Evolutionary conservation across 2,329 filamentous ascomycete species (phyloP), one percentile per base, ranked within the genome.

Genomic region (Claviceps cyperi): DNA sequence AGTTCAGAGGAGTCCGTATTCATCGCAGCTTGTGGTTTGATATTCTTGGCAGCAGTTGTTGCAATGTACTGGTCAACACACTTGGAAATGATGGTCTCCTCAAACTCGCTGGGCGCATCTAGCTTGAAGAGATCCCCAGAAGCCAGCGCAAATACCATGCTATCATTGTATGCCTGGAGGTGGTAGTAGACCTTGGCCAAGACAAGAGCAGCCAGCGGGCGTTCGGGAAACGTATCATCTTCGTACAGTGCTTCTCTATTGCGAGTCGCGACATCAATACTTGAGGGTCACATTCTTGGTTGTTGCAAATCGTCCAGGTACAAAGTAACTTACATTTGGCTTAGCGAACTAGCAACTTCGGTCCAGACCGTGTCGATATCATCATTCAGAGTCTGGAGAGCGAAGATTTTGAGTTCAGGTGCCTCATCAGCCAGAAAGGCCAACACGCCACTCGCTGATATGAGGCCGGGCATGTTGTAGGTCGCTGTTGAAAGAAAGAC

Each of bases 101-200:
- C 92, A 63, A 95, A 98, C 72, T 98, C 92, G 68, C 88, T 86
- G 48, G 86, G 84, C 50, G 83, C 78, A 62, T 96, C 86, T 57
- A 97, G 79, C 71, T 94, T 87, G 75, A 98, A 96, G 47, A 95
- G 81, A 64, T 96, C 87, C 53, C 92, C 92, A 22, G 92, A 90
- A 52, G 89, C 90, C 44, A 98, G 80, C 55, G 92, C 92, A 68
- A 98, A 97, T 48, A 87, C 86, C 91, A 98, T 97, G 69, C 91
- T 96, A 73, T 98, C 92, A 65, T 96, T 92, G 74, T 98, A 98
- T 66, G 92, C 92, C 70, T 96, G 89, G 49, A 98, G 81, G 65
- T 98, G 92, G 65, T 97, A 98, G 73, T 97, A 98, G 58, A 97
- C 89, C 76, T 98, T 98, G 59, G 92, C 86, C 43, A 94, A 85